Evolutionary conservation across 495 filamentous ascomycete genomes (phyloP).

Genomic region (Chlorociboria aeruginascens): DNA sequence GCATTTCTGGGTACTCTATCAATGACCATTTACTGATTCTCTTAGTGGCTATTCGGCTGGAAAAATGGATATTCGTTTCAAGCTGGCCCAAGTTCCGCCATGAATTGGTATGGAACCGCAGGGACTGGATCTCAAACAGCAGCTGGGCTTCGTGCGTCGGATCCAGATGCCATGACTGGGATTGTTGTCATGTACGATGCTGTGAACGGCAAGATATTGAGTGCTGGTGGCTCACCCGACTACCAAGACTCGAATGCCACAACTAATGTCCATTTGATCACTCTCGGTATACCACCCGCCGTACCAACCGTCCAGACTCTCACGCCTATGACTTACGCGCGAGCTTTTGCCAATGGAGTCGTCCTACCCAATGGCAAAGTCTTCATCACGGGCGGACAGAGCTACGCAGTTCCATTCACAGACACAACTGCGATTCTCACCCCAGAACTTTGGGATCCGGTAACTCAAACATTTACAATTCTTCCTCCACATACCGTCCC

Average conservation of each 20-base stretch:
- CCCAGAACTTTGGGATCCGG: constrained; percentile 41
- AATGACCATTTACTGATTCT: too few relatives aligned
- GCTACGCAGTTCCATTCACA: constrained; percentile 32
- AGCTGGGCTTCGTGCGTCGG: constrained; percentile 27
- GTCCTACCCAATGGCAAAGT: constrained; percentile 45
- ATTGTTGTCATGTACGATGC: constrained; percentile 47
- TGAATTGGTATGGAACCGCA: constrained; percentile 45
- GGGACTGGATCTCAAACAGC: constrained; percentile 25
- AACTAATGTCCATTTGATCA: constrained; percentile 35
- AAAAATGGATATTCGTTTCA: constrained; percentile 43
- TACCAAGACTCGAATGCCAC: constrained; percentile 32
- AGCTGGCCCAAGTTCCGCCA: constrained; percentile 39
- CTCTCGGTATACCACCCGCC: constrained; percentile 24
- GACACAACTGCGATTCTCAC: constrained; percentile 31
- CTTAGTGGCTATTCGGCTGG: constrained; percentile 47
- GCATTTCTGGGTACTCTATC: too few relatives aligned
- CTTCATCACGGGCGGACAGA: constrained; percentile 44
- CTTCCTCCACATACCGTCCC: constrained; percentile 31
- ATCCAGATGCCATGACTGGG: constrained; percentile 41
- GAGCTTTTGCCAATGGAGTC: constrained; percentile 41
- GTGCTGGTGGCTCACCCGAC: constrained; percentile 34
- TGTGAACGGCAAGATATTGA: constrained; percentile 39
- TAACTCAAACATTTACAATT: constrained; percentile 25
- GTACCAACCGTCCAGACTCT: constrained; percentile 21
- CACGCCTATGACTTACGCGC: constrained; percentile 31